phyloP scores from a whole-genome alignment of 306 rosid genomes.

The Citrullus colocynthis region DNA sequence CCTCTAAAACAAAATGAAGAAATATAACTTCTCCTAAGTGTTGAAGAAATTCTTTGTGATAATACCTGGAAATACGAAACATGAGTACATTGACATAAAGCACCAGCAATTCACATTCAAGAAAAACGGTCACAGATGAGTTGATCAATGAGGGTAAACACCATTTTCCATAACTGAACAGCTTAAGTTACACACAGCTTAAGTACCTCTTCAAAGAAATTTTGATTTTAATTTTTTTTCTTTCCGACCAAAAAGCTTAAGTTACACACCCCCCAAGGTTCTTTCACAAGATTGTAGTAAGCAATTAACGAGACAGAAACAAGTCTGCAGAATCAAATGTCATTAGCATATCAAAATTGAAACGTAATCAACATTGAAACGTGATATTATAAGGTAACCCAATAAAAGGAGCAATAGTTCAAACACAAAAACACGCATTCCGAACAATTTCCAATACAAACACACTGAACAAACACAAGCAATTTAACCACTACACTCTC shows the following conservation, averaged over 20 bases:
- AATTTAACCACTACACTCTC: background rate
- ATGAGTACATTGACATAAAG: background rate
- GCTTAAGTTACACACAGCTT: too few relatives aligned
- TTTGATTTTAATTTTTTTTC: background rate
- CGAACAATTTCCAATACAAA: background rate
- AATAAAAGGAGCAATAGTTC: background rate
- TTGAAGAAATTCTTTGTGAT: conserved; percentile 34
- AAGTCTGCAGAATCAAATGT: background rate
- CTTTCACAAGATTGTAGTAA: background rate
- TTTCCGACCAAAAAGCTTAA: background rate
- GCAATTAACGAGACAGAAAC: background rate
- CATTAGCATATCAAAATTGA: background rate
- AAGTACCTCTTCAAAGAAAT: background rate
- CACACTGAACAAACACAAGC: background rate
- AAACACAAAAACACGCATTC: background rate
- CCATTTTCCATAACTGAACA: background rate
- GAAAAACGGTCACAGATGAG: background rate
- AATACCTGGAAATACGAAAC: conserved; percentile 34
- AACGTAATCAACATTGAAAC: background rate
- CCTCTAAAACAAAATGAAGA: conserved; percentile 32
- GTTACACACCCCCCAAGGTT: background rate
- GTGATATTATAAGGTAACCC: background rate
- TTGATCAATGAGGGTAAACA: background rate
- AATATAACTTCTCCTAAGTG: conserved; percentile 35
- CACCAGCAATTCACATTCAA: background rate